Percentiles rank a stretch among this genome's conserved stretches.
Conservation (phyloP, 2,329 filamentous ascomycete species). For the Aspergillus sp. region DNA sequence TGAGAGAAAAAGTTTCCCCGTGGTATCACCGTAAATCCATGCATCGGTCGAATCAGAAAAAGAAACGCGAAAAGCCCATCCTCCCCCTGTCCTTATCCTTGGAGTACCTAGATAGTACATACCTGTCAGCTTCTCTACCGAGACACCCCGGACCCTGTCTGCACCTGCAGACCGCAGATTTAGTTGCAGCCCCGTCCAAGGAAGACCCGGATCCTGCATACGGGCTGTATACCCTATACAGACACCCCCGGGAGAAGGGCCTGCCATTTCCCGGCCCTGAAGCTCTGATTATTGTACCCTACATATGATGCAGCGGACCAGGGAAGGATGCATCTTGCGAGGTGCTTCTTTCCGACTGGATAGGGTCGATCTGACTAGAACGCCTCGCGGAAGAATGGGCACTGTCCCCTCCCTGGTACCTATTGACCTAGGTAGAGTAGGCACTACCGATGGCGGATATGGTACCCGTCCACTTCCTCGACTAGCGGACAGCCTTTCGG, state of each 20-base stretch:
- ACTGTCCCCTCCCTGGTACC: too few relatives aligned
- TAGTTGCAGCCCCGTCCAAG: conserved; percentile 9
- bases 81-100: neutral
- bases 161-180: conserved; percentile 14
- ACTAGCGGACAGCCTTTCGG: neutral
- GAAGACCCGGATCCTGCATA: neutral
- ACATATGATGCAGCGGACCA: too few relatives aligned
- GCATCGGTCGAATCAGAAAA: neutral
- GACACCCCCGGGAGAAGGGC: neutral
- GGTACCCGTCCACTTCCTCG: too few relatives aligned
- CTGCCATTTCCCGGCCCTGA: neutral
- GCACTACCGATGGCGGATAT: too few relatives aligned
- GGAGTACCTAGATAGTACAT: too few relatives aligned
- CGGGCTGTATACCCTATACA: neutral
- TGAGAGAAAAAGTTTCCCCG: neutral
- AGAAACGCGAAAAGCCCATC: neutral
- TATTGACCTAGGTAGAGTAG: too few relatives aligned
- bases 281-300: too few relatives aligned
- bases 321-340: too few relatives aligned
- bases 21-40: neutral
- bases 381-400: too few relatives aligned
- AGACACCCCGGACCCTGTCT: conserved; percentile 18
- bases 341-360: too few relatives aligned
- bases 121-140: neutral
- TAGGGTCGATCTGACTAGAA: too few relatives aligned